These are phyloP conservation scores for Cyberlindnera xylosilytica DNA, from an alignment of 805 yeast species.

Conservation along the genomic window DNA sequence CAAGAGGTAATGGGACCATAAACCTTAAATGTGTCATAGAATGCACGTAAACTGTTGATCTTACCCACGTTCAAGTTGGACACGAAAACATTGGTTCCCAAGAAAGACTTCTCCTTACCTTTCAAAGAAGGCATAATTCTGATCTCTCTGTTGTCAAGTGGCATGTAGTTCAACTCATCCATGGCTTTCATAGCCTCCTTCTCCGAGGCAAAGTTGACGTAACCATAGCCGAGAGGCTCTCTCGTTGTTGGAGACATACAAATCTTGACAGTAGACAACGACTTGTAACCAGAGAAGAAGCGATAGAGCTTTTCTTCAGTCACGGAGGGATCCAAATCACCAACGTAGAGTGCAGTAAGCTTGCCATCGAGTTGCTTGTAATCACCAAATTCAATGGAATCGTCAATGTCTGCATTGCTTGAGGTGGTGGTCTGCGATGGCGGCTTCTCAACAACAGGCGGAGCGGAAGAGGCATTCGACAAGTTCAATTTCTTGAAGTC, in stretches of 20 bases:
- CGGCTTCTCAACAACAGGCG: neutral
- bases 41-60: constrained; percentile 38
- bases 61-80: constrained; percentile 35
- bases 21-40: constrained; percentile 47
- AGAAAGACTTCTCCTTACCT: constrained; percentile 35
- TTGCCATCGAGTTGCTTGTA: constrained; percentile 9
- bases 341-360: constrained; percentile 45
- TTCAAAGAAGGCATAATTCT: constrained; percentile 56
- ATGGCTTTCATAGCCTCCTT: constrained; percentile 54
- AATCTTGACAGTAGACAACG: constrained; percentile 56
- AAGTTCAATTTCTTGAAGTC: constrained; percentile 26
- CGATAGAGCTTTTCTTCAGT: constrained; percentile 46
- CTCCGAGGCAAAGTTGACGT: constrained; percentile 54
- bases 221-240: constrained; percentile 68
- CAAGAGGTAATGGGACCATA: constrained; percentile 46
- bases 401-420: constrained; percentile 10
- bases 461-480: neutral
- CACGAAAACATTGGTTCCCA: constrained; percentile 51
- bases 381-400: constrained; percentile 19
- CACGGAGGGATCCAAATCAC: constrained; percentile 51
- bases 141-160: constrained; percentile 40
- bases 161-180: constrained; percentile 52
- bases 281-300: constrained; percentile 40
- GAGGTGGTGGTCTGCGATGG: neutral
- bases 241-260: constrained; percentile 53